Base-by-base conservation (phyloP, 78 protist species). In the Thecamonas trahens region DNA sequence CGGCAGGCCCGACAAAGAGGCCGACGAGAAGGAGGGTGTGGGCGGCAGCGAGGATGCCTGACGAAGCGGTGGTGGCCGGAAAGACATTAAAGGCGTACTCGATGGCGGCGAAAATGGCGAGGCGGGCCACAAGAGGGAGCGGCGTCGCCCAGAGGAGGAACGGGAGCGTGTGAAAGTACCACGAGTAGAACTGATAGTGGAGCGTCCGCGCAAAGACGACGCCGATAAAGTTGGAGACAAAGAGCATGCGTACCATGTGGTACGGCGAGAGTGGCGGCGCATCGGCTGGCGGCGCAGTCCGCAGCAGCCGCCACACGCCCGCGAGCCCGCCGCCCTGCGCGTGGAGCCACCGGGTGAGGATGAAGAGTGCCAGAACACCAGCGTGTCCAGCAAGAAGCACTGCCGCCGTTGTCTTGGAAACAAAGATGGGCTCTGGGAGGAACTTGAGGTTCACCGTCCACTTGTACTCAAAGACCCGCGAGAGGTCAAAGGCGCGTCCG, bases 141-240 rank as follows among this genome's bases (percentile, higher is more conserved):
- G 31, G 47, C 44, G 92, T 47, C 14, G 22, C 14, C 95, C 94
- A 93, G 1, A 89, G 67, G 15, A 94, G 80, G 11, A 50, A 54
- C 1, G 94, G 94, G 7, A 94, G 35, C 3, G 90, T 15, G 82
- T 92, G 96, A 63, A 70, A 88, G 72, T 91, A 94, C 95, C 91
- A 91, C n/a, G 59, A 8, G 72, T 90, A 92, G 76, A 94, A 94
- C 62, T 94, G 98, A 67, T 73, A 90, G 84, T 94, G 98, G n/a
- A 94, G 70, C 49, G 92, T 64, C 26, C 96, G 76, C 18, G 94
- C 73, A 40, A 66, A 89, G 57, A 74, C 70, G 8, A 94, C 65
- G n/a, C 96, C 98, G 32, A 88, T 53, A 7, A 86, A 53, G 69
- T 94, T 94, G 55, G 67, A 20, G n/a, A 79, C 58, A 58, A 93